A percentile compares a stretch with the other conserved stretches of the same genome.
Evolutionary conservation across 495 filamentous ascomycete species (phyloP).

Genomic region (Pseudomonodictys pantanalensis): DNA sequence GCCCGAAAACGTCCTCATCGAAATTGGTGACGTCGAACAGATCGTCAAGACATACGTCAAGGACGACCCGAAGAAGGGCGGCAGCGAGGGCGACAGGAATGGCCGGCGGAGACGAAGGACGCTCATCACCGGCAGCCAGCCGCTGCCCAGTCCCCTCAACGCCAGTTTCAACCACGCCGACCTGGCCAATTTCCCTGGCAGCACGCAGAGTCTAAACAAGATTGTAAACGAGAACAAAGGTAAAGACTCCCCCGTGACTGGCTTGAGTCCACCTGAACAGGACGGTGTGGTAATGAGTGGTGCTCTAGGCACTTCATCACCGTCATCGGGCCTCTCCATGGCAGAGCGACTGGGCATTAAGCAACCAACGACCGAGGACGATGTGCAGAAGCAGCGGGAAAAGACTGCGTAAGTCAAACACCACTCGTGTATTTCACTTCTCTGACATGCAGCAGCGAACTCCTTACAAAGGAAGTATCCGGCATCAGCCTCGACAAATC

Average conservation of each 20-base stretch:
- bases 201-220: constrained; percentile 72
- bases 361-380: constrained; percentile 55
- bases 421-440: background rate
- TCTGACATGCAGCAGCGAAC: constrained; percentile 57
- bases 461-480: constrained; percentile 87
- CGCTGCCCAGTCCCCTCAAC: constrained; percentile 90
- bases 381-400: constrained; percentile 78
- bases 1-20: constrained; percentile 96
- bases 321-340: constrained; percentile 51
- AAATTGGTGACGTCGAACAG: constrained; percentile 96
- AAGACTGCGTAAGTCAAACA: constrained; percentile 77
- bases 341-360: constrained; percentile 60
- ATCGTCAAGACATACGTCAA: constrained; percentile 96
- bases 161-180: constrained; percentile 80
- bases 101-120: constrained; percentile 88
- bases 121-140: constrained; percentile 95
- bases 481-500: constrained; percentile 87
- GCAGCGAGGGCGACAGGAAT: constrained; percentile 80
- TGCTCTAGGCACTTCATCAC: constrained; percentile 40
- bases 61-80: constrained; percentile 65
- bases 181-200: constrained; percentile 60
- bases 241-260: constrained; percentile 46
- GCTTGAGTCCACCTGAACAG: constrained; percentile 28
- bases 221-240: constrained; percentile 70
- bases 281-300: constrained; percentile 49